Base-by-base conservation (phyloP, 768 basidiomycete species). In the Panellus pusillus region DNA sequence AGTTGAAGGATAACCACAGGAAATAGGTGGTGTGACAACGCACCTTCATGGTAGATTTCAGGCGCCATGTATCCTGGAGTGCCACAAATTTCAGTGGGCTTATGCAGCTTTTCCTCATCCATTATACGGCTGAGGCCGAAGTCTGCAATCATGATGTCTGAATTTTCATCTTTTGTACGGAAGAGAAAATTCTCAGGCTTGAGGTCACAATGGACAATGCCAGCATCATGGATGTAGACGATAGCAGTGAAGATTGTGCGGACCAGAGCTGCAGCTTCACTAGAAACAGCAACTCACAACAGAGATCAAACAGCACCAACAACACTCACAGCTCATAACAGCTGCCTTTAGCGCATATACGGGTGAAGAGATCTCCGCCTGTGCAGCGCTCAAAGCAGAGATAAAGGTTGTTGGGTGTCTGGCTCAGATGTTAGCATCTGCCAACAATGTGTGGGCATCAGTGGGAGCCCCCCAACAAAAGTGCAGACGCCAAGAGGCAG, bases 161-260 rank as follows among this genome's bases (percentile, higher is more conserved):
- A 86, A 44, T 91, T 89, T 67, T 98, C 94, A 11, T 80, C 87
- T 58, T 81, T 78, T 12, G 87, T 86, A 50, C 91, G 86, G 85
- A 98, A 99, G 24, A 99, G 79, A 18, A 99, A 82, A 72, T 99
- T 99, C 74, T 99, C 96, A 2, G 96, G 96, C 71, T 99, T 99
- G 57, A 99, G 74, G 65, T 98, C 95, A 61, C 96, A 81, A 65
- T 98, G 96, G 13, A 98, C 96, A 65, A 98, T 93, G 12, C 90
- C 93, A 52, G 85, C 80, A 32, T 83, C 81, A 66, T 99, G 96
- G 46, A 98, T 87, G 70, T 98, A 93, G 58, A 87, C 81, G 54
- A 98, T 93, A 9, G 94, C 87, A 44, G 77, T 78, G 63, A 91
- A 80, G 67, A 98, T 89, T 14, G 89, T 93, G 47, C 91, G 83